Evolutionary conservation across 495 filamentous ascomycete species (phyloP), one percentile per base, ranked within the genome.

Genomic region (Penicillium parvum): DNA sequence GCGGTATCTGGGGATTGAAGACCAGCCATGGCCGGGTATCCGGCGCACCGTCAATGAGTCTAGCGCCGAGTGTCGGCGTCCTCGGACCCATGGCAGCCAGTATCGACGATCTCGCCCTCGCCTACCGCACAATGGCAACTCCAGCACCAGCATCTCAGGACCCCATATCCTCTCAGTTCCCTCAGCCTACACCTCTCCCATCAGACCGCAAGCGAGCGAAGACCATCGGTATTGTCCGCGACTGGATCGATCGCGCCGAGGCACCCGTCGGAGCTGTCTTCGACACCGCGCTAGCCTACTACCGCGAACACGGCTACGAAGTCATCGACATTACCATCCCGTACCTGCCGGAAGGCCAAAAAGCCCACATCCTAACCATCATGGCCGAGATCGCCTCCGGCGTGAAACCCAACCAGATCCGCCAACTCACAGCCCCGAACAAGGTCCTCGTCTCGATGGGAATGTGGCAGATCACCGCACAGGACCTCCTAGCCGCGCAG

Each of bases 1-100:
- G 88, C 58, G 91, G 91, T 23, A 66, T 88, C 12, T 96, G 85
- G 68, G 91, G 91, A 10, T 76, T 97, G 23, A 96, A 97, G 58
- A 78, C 90, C 1, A 84, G 79, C 4, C 83, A 95, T 50, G 76
- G 83, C 52, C 80, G 91, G n/a, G 71, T 88, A 10, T 86, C 83
- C 23, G 69, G 65, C 22, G 60, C 63, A 0, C 87, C 86, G 1
- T 77, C 82, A 0, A 61, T 71, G 8, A 75, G 75, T 46, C 74
- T 82, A 26, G 82, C 77, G 17, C 74, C 76, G 3, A 79, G 76
- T 12, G 76, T 84, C 9, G 80, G 72, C 23, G 85, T 91, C 2
- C 55, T 76, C 18, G 91, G 90, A 0, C 91, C 91, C 10, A 75
- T 96, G 53, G 83, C 87, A 1, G 64, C 78, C 16, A 91, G 74